Base-by-base conservation (phyloP, 345 rosid genomes). In the Murraya koenigii region DNA sequence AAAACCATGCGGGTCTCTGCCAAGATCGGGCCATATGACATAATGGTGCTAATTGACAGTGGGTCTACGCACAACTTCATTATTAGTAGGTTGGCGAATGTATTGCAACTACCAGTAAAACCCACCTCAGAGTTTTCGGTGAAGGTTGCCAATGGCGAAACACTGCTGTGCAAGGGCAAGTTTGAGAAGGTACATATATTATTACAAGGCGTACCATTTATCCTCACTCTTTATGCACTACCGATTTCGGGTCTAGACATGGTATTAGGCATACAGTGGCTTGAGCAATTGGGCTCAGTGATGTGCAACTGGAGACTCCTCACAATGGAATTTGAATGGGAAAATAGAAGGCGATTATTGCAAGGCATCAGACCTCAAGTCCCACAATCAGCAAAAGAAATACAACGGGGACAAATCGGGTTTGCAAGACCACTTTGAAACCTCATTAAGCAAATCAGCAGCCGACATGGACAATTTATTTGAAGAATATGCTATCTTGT, bases 281-380 rank as follows among this genome's bases (percentile, higher is more conserved):
- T 62, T 2, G 6, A 62, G 35, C 5, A 10, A 13, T 19, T 62
- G 3, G 66, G 66, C 66, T 26, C 35, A 1, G 36, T 62, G 20
- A 7, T 14, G 0, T 62, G 36, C 20, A 6, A 62, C 3, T 62
- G 36, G 36, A 62, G 28, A 4, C 1, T 7, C 3, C 20, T 68
- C 23, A 66, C 79, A 1, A 77, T 77, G 66, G 65, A 69, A 17
- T 77, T 77, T n/a, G 0, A 3, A 4, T 77, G 56, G 66, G 8
- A 25, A 74, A 60, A 62, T 2, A 19, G 44, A 0, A 15, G 22
- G 7, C 3, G 5, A 6, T 23, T 1, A 28, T 13, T 41, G 6
- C 1, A 1, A n/a, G 56, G 30, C 32, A 23, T 23, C 3, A 35
- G n/a, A 3, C 7, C 17, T 14, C 28, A 39, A 47, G 55, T 22